phyloP scores from a whole-genome alignment of 2,329 filamentous ascomycete species.

The Acephala macrosclerotiorum region DNA sequence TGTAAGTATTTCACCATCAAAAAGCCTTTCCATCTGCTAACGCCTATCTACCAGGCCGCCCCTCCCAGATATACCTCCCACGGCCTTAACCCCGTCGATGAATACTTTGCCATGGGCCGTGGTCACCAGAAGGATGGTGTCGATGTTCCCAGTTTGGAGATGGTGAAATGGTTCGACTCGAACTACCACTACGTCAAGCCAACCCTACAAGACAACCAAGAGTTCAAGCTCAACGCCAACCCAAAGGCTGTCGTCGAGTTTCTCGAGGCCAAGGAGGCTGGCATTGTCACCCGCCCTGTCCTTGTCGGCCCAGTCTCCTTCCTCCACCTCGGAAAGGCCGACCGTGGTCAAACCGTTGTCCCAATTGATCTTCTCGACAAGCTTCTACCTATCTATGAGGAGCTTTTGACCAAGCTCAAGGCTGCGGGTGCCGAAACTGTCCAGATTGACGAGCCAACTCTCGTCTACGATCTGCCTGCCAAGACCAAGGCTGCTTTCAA shows the following conservation, averaged over 20 bases:
- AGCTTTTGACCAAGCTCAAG: constrained; percentile 94
- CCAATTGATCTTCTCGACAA: constrained; percentile 94
- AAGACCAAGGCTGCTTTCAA: constrained; percentile 98
- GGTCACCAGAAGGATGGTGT: constrained; percentile 95
- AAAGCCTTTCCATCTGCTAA: constrained; percentile 25
- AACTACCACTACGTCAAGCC: constrained; percentile 99
- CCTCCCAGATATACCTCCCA: constrained; percentile 94
- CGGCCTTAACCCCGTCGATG: constrained; percentile 86
- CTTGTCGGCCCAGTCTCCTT: constrained; percentile 96
- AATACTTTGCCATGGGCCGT: constrained; percentile 99
- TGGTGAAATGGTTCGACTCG: constrained; percentile 99
- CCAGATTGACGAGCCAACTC: constrained; percentile 97
- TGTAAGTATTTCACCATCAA: constrained; percentile 60
- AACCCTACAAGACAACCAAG: constrained; percentile 95
- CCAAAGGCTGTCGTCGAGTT: constrained; percentile 96
- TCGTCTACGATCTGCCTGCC: constrained; percentile 90
- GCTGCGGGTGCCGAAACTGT: constrained; percentile 94
- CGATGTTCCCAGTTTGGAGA: constrained; percentile 94
- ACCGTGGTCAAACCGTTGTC: constrained; percentile 91
- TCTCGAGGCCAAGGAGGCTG: constrained; percentile 97
- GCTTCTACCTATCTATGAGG: constrained; percentile 92
- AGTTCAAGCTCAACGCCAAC: constrained; percentile 85
- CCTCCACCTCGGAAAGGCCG: constrained; percentile 96
- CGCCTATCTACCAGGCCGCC: constrained; percentile 65
- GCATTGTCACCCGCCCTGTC: constrained; percentile 91